Base-by-base conservation (phyloP, 306 rosid genomes). In the Prunus persica region DNA sequence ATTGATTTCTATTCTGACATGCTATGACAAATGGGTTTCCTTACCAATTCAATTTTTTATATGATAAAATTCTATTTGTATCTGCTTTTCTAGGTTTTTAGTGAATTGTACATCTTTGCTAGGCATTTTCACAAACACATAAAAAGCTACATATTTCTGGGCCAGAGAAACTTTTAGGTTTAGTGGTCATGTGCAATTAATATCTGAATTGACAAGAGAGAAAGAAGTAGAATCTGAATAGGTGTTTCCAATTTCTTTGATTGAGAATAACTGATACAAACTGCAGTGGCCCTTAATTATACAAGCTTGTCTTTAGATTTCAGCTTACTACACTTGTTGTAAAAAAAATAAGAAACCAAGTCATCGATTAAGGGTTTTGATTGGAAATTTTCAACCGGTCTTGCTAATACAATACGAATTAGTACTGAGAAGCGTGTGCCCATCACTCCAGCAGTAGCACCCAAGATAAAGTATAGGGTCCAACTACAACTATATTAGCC, bases 81-180 rank as follows among this genome's bases (percentile, higher is more conserved):
- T 63, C 13, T 28, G 22, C 69, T 34, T 0, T 65, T 6, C 43
- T 38, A 38, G 43, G 49, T 34, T 0, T 32, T 25, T 24, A 16
- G 61, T 50, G 60, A 69, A 46, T 46, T 46, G 22, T 24, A 12
- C 51, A 45, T 67, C 72, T 67, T 12, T 67, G 72, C 56, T 67
- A 13, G 22, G 72, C 56, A 1, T 67, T 67, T 67, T 32, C 12
- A 45, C 34, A 22, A 67, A 67, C 72, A 67, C 34, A 12, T 43
- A 13, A 25, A 20, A 30, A 20, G 72, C 55, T 11, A 20, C 28
- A 2, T 12, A 45, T 20, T 65, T 41, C 30, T 19, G 22, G 12
- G 47, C 12, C 32, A 19, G 27, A 34, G 25, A 65, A 8, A 9
- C 6, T 43, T 64, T 41, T n/a, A 5, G 11, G 11, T 43, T 66